A percentile compares a stretch with the other conserved stretches of the same genome.
These are phyloP conservation scores for Sarocladium brachiariae DNA, from an alignment of 2,329 filamentous ascomycete species.

Conservation along the genomic window DNA sequence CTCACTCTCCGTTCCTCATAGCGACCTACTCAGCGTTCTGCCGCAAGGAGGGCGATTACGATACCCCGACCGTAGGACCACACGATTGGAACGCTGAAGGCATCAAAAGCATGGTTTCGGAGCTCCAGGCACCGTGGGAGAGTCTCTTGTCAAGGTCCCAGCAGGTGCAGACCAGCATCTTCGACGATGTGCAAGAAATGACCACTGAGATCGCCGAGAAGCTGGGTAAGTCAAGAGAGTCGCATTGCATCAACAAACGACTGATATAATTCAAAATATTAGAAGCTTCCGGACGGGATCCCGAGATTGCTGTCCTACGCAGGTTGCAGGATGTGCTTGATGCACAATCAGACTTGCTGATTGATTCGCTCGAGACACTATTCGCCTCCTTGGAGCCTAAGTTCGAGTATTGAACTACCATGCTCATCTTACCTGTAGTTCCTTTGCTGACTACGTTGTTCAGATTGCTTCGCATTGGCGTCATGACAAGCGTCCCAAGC, in stretches of 20 bases:
- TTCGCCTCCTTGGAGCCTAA: not conserved
- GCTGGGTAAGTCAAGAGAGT: conserved; percentile 15
- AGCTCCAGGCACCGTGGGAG: conserved; percentile 27
- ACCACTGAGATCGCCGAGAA: conserved; percentile 9
- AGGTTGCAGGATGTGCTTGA: not conserved
- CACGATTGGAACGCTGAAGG: conserved; percentile 41
- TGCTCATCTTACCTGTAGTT: not conserved
- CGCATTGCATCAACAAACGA: not conserved
- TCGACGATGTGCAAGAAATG: not conserved
- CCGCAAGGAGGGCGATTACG: conserved; percentile 30
- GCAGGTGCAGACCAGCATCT: not conserved
- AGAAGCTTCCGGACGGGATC: not conserved
- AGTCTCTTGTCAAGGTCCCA: conserved; percentile 12
- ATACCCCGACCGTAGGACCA: conserved; percentile 17
- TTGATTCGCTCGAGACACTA: not conserved
- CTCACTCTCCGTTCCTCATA: conserved; percentile 11
- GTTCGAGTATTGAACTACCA: not conserved
- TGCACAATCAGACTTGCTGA: not conserved
- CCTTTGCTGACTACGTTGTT: not conserved
- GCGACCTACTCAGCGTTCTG: conserved; percentile 35
- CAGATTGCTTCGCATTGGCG: conserved; percentile 27
- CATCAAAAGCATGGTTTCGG: conserved; percentile 27
- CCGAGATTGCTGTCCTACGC: not conserved
- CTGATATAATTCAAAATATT: not conserved
- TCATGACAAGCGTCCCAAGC: conserved; percentile 28